Evolutionary conservation across 495 filamentous ascomycete genomes (phyloP), one percentile per base, ranked within the genome.

Genomic region (Penicillium egyptiacum): DNA sequence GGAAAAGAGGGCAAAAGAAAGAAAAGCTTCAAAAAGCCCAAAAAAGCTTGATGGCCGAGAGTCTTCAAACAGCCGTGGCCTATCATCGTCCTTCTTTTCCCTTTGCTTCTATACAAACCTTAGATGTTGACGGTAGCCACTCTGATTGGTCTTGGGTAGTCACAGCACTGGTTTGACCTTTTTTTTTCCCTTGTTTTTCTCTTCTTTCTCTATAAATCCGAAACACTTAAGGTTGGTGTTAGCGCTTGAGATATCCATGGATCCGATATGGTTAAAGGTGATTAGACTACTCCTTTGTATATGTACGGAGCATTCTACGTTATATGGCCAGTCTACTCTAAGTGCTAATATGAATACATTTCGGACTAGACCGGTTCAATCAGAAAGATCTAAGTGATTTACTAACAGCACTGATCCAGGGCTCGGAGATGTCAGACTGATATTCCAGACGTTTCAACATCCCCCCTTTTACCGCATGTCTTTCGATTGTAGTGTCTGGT

Each of bases 401-500:
- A 22, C 28, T 22, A 28, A 17, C 5, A 9, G 6, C 39, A 17
- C 16, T 4, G 44, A 48, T 25, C 14, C 43, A 46, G 17, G 45
- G 45, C 10, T 48, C 45, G 45, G 45, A 48, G 61, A 55, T 64
- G 56, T 52, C 35, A 51, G 45, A 19, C 41, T 39, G 33, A 37
- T n/a, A 33, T 33, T 33, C 5, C 31, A 44, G 48, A 44, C 33
- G 55, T 62, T 59, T 61, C 53, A 60, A 51, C 22, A 58, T 50
- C 53, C 57, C 50, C 52, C 55, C 55, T 66, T 63, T 65, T 59
- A 50, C 57, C 60, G 59, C 66, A 65, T 44, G 44, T 51, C 51
- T 67, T 67, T 62, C 56, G 14, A 64, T 69, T 55, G 61, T 65
- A 66, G 53, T 64, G 67, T 73, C 72, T 40, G 72, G 64, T 75